Evolutionary conservation across 2,329 filamentous ascomycete species (phyloP), one percentile per base, ranked within the genome.

Genomic region (Fusarium praegraminearum): DNA sequence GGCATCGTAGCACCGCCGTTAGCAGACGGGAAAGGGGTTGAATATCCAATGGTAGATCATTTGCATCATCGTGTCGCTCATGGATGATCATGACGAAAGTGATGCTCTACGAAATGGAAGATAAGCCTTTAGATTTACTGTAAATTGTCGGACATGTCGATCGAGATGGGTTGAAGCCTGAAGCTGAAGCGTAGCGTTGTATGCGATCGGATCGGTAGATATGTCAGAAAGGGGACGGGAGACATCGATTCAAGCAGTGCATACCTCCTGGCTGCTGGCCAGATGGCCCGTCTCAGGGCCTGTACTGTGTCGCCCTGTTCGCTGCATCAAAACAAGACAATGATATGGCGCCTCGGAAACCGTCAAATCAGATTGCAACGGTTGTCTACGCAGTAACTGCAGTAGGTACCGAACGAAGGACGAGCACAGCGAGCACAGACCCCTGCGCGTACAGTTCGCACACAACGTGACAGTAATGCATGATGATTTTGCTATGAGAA

Each of bases 51-150:
- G 38, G 50, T 52, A 20, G 61, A 69, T 62, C 62, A 57, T 44
- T 38, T 47, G 41, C 35, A 63, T 51, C 45, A 41, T 64, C n/a
- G 43, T 49, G 47, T 56, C 51, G 38, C 20, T 49, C 28, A 35
- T 50, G 43, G 66, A 56, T 56, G 65, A 66, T 69, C 65, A 69
- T 67, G 66, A 67, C 66, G 61, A 57, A 32, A 47, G 43, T 47
- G 28, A 58, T 55, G 62, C 40, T 69, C 49, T 53, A 36, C 20
- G 16, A 26, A 35, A 50, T 20, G 33, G 33, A 36, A 51, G 52
- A 51, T 51, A 15, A 43, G 18, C 20, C n/a, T 32, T 55, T 13
- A 45, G 35, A 35, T 33, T 50, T 60, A 61, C 20, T 24, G 33
- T 40, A 38, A 32, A 24, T 40, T n/a, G 20, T 22, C 20, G 5